phyloP scores from a whole-genome alignment of 148 eudicot genomes.

The Silene latifolia region DNA sequence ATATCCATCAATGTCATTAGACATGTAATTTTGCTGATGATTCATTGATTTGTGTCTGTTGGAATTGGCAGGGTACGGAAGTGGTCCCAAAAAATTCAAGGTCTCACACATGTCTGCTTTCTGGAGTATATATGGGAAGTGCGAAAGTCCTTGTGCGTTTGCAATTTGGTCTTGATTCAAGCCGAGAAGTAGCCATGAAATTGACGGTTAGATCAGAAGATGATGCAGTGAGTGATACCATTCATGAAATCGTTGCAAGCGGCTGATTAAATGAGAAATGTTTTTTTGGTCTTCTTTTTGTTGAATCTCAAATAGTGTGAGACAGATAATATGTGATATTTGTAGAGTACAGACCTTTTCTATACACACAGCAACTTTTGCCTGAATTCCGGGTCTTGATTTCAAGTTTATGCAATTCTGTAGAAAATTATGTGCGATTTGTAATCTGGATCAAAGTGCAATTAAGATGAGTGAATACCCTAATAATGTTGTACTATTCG shows the following conservation, averaged over 20 bases:
- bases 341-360: neutral
- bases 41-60: neutral
- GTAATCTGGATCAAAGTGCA: neutral
- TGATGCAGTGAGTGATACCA: conserved; percentile 74
- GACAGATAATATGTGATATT: neutral
- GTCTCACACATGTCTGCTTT: conserved; percentile 85
- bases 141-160: conserved; percentile 81
- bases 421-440: too few relatives aligned
- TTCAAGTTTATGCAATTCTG: too few relatives aligned
- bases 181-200: conserved; percentile 94
- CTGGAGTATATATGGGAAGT: conserved; percentile 84
- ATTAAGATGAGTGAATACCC: too few relatives aligned
- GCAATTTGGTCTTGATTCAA: conserved; percentile 76
- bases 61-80: conserved; percentile 67
- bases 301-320: neutral
- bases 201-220: conserved; percentile 92
- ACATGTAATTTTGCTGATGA: neutral
- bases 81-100: conserved; percentile 76
- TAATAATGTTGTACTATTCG: too few relatives aligned
- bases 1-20: neutral
- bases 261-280: conserved; percentile 36
- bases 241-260: conserved; percentile 95
- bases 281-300: neutral
- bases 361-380: neutral
- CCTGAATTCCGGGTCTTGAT: neutral